Evolutionary conservation across 163 green algal genomes (phyloP).

Genomic region (Scenedesmus sp.): DNA sequence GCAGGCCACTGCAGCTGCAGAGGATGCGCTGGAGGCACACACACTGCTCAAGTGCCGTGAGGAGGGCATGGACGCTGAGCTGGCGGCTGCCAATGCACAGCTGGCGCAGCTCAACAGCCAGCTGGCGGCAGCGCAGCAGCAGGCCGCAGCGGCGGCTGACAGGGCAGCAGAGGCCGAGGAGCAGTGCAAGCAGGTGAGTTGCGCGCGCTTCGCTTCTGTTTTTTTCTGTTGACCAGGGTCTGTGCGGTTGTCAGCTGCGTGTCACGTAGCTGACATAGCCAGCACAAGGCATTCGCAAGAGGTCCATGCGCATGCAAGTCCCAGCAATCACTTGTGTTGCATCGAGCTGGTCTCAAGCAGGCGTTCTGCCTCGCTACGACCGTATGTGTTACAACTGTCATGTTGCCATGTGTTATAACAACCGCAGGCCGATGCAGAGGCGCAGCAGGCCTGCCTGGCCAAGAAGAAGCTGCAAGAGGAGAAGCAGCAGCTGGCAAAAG

Average conservation of each 20-base stretch:
- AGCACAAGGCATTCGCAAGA: no score
- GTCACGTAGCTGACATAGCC: no score
- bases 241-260: no score
- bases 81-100: not conserved
- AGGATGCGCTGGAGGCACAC: not conserved
- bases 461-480: not conserved
- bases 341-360: no score
- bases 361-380: no score
- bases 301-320: no score
- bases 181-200: not conserved
- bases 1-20: not conserved
- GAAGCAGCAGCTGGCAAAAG: not conserved
- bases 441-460: not conserved
- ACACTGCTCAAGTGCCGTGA: not conserved
- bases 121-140: not conserved
- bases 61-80: not conserved
- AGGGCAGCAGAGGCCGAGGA: not conserved
- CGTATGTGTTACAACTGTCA: no score
- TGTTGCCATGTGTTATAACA: not conserved
- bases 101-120: not conserved
- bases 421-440: not conserved
- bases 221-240: no score
- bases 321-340: no score
- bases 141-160: not conserved
- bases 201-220: no score